Evolutionary conservation across 83 land plant genomes (phyloP).

Genomic region (Picea engelmannii): DNA sequence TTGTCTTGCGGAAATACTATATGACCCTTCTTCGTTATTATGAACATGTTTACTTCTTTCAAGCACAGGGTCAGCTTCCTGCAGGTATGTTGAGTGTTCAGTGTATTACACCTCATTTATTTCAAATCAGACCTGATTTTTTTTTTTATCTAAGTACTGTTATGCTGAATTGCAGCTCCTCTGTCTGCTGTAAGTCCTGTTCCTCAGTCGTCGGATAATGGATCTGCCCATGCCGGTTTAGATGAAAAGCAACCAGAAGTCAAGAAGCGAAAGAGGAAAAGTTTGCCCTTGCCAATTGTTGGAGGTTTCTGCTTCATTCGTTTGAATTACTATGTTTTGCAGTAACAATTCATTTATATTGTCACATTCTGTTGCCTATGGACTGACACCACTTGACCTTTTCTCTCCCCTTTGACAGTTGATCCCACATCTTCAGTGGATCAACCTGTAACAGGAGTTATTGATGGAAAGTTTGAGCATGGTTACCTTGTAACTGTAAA

Average conservation of each 20-base stretch:
- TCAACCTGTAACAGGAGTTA: slow-evolving; percentile 48
- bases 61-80: slow-evolving; percentile 12
- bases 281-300: slow-evolving; percentile 4
- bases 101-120: too few relatives aligned
- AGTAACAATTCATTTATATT: too few relatives aligned
- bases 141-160: too few relatives aligned
- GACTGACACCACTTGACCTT: too few relatives aligned
- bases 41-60: slow-evolving; percentile 33
- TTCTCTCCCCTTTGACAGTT: too few relatives aligned
- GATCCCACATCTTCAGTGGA: slow-evolving; percentile 38
- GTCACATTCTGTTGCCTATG: too few relatives aligned
- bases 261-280: neutral
- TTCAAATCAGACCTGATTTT: too few relatives aligned
- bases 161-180: too few relatives aligned
- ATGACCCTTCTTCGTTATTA: slow-evolving; percentile 23
- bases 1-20: slow-evolving; percentile 27
- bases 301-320: too few relatives aligned
- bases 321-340: too few relatives aligned
- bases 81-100: too few relatives aligned
- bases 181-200: slow-evolving; percentile 1
- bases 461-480: slow-evolving; percentile 74
- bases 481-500: slow-evolving; percentile 72
- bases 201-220: slow-evolving; percentile 4
- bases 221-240: neutral
- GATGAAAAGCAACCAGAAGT: slow-evolving; percentile 3